Evolutionary conservation across 2,329 filamentous ascomycete genomes (phyloP).

Genomic region (Fusarium dimerum): DNA sequence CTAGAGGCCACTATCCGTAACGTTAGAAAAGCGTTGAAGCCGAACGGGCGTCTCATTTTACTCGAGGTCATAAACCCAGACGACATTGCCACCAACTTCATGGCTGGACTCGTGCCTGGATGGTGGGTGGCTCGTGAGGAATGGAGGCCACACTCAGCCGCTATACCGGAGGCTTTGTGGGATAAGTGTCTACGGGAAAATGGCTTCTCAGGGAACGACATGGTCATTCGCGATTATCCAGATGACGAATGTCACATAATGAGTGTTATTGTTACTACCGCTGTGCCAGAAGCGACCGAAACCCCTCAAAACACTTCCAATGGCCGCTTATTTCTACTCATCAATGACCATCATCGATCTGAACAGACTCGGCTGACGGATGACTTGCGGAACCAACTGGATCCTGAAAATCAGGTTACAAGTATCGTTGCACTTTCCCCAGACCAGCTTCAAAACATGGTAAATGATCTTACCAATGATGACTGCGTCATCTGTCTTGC

Average conservation of each 20-base stretch:
- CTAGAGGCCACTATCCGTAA: conserved; percentile 24
- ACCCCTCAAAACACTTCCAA: too few species aligned
- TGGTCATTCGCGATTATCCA: not conserved
- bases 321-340: too few species aligned
- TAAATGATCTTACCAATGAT: too few species aligned
- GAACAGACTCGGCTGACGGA: too few species aligned
- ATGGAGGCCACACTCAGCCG: not conserved
- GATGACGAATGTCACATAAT: conserved; percentile 1
- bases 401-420: too few species aligned
- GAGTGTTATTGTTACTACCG: not conserved
- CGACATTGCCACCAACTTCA: conserved; percentile 10
- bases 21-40: conserved; percentile 24
- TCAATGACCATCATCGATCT: too few species aligned
- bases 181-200: not conserved
- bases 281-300: not conserved
- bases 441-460: too few species aligned
- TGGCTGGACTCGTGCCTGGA: conserved; percentile 33
- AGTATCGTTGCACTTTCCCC: too few species aligned
- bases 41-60: conserved; percentile 30
- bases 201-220: not conserved
- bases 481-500: not conserved
- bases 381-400: too few species aligned
- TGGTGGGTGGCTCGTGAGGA: conserved; percentile 38
- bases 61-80: conserved; percentile 21
- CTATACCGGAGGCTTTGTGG: not conserved